A percentile compares a stretch with the other conserved stretches of the same genome.
These are phyloP conservation scores for Handroanthus guayacan DNA, from an alignment of 257 asterid genomes.

Conservation along the genomic window DNA sequence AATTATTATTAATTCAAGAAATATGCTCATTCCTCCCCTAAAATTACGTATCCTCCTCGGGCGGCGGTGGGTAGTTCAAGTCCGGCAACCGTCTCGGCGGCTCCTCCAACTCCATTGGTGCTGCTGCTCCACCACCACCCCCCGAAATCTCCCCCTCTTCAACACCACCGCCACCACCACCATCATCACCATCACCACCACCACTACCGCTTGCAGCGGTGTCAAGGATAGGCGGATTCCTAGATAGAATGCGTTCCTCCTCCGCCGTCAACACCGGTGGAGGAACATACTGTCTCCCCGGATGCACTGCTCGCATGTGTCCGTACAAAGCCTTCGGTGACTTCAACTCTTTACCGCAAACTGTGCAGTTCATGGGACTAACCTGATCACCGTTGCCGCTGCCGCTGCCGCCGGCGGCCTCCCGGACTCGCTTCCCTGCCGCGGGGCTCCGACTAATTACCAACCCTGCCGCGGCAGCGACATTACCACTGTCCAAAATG, in stretches of 20 bases:
- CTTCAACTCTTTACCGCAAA: conserved; percentile 27
- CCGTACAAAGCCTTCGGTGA: conserved; percentile 43
- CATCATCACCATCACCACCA: not conserved
- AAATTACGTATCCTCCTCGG: not conserved
- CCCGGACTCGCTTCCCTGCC: conserved; percentile 29
- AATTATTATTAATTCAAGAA: too few species aligned
- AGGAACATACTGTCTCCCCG: conserved; percentile 39
- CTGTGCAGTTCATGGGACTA: conserved; percentile 21
- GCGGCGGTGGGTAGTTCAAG: conserved; percentile 35
- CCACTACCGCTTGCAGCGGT: not conserved
- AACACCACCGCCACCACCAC: not conserved
- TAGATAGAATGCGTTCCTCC: conserved; percentile 43
- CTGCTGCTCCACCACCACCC: not conserved
- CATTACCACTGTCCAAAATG: not conserved
- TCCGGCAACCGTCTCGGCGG: conserved; percentile 15
- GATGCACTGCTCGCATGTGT: conserved; percentile 51
- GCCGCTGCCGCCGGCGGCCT: not conserved
- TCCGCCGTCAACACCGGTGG: conserved; percentile 46
- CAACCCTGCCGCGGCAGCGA: not conserved
- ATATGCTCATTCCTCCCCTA: not conserved
- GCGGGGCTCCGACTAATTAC: conserved; percentile 21
- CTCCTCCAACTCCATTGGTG: not conserved
- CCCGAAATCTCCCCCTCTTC: not conserved
- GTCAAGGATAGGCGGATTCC: not conserved
- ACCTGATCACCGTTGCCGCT: not conserved